phyloP scores from a whole-genome alignment of 202 grass and related monocot genomes.

The Musa balbisiana region DNA sequence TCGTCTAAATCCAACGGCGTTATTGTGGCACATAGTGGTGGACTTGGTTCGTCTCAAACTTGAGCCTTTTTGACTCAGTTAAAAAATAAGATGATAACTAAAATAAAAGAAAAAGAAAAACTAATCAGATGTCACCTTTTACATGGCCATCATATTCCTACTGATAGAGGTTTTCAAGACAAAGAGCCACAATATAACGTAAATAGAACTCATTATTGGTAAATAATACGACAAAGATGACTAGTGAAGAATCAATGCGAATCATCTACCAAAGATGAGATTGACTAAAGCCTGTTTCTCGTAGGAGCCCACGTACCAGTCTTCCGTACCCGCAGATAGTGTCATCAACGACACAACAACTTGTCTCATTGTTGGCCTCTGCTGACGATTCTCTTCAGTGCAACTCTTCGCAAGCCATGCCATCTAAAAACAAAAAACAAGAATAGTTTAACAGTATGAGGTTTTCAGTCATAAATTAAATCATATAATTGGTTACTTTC shows the following conservation, averaged over 20 bases:
- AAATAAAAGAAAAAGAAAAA: no score
- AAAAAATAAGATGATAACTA: no score
- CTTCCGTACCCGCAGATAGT: conserved; percentile 15
- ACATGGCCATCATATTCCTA: no score
- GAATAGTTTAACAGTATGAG: neutral
- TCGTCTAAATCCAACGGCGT: no score
- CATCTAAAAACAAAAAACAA: conserved; percentile 1
- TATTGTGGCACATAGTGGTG: no score
- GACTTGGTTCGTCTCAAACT: no score
- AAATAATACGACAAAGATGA: no score
- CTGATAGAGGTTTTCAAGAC: no score
- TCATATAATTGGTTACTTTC: neutral
- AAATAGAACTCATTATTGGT: no score
- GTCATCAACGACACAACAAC: conserved; percentile 22
- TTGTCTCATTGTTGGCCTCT: conserved; percentile 18
- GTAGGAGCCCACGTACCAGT: conserved; percentile 4
- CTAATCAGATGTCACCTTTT: no score
- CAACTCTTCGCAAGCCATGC: conserved; percentile 22
- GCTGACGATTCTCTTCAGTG: conserved; percentile 10
- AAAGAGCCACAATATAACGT: no score
- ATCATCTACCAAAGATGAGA: conserved; percentile 18
- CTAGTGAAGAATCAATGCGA: neutral
- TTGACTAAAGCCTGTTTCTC: conserved; percentile 14
- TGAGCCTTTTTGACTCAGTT: no score
- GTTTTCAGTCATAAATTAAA: neutral